Evolutionary conservation across 371 early-diverging fungal species (phyloP).

Genomic region (Mucor racemosus): DNA sequence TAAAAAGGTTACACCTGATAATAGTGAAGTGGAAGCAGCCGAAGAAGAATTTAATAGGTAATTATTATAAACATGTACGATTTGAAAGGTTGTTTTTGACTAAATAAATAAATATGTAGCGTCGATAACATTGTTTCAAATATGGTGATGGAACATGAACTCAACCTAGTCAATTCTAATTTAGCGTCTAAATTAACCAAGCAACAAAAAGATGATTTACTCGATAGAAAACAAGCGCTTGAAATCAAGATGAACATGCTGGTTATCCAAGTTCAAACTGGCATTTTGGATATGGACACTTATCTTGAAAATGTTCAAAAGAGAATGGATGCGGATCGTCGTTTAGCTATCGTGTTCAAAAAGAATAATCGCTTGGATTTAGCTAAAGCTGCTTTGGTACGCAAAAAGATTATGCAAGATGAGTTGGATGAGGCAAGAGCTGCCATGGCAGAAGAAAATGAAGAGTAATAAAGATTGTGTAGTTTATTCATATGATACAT

Average conservation of each 20-base stretch:
- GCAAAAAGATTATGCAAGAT: constrained; percentile 80
- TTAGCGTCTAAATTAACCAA: constrained; percentile 53
- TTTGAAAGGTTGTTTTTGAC: not conserved
- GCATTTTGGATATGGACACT: constrained; percentile 74
- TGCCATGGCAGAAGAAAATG: constrained; percentile 55
- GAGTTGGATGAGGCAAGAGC: constrained; percentile 82
- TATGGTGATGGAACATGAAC: constrained; percentile 79
- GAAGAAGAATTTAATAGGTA: constrained; percentile 59
- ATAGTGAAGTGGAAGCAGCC: constrained; percentile 49
- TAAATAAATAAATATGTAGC: constrained; percentile 34
- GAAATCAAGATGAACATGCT: constrained; percentile 84
- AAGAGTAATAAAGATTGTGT: not conserved
- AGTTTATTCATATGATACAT: not conserved
- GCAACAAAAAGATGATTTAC: constrained; percentile 62
- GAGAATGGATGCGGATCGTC: constrained; percentile 67
- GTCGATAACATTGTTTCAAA: constrained; percentile 78
- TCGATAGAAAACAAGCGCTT: constrained; percentile 68
- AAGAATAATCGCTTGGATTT: constrained; percentile 64
- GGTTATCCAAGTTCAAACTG: constrained; percentile 79
- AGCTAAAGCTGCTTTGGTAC: constrained; percentile 68
- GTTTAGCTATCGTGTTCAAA: constrained; percentile 75
- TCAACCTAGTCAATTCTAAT: constrained; percentile 49
- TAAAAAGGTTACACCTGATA: not conserved
- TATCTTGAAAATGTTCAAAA: constrained; percentile 63
- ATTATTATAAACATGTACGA: not conserved